These are phyloP conservation scores for Scedosporium minutisporum DNA, from an alignment of 2,329 filamentous ascomycete genomes.

Conservation along the genomic window DNA sequence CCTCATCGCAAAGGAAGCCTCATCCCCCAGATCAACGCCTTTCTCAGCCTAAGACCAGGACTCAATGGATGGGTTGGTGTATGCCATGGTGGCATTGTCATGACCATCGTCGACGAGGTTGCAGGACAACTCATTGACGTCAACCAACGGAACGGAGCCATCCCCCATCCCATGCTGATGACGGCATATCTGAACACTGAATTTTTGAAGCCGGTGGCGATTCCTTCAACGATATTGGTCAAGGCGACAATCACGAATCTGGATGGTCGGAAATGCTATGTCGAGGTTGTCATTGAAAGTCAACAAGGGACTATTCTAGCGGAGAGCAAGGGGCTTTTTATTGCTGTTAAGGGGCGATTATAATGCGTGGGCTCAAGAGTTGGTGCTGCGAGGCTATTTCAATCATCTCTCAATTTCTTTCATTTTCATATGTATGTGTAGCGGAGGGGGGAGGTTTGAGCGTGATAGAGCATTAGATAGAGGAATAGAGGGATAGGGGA, in stretches of 20 bases:
- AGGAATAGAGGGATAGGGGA: no score
- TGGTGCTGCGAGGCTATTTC: no score
- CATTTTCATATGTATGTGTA: no score
- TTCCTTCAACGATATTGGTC: slow-evolving; percentile 20
- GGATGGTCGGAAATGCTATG: slow-evolving; percentile 21
- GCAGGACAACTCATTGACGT: slow-evolving; percentile 26
- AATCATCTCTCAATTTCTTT: no score
- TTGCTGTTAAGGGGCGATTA: not conserved
- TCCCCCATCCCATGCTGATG: slow-evolving; percentile 19
- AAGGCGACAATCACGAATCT: slow-evolving; percentile 21
- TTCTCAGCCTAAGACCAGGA: slow-evolving; percentile 23
- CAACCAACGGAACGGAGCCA: slow-evolving; percentile 21
- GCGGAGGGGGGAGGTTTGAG: no score
- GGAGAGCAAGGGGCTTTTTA: not conserved
- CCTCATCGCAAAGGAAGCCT: slow-evolving; percentile 15
- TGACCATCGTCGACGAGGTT: slow-evolving; percentile 26
- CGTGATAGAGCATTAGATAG: no score
- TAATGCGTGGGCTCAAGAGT: not conserved
- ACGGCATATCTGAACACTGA: slow-evolving; percentile 25
- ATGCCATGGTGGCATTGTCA: slow-evolving; percentile 26
- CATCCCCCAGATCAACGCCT: slow-evolving; percentile 18
- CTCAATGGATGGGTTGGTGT: slow-evolving; percentile 22
- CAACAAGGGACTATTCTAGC: slow-evolving; percentile 10
- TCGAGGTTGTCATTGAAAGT: slow-evolving; percentile 14
- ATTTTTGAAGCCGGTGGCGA: slow-evolving; percentile 22